A percentile compares a stretch with the other conserved stretches of the same genome.
Evolutionary conservation across 1,284 basidiomycete genomes (phyloP).

Genomic region (Paramarasmius palmivorus): DNA sequence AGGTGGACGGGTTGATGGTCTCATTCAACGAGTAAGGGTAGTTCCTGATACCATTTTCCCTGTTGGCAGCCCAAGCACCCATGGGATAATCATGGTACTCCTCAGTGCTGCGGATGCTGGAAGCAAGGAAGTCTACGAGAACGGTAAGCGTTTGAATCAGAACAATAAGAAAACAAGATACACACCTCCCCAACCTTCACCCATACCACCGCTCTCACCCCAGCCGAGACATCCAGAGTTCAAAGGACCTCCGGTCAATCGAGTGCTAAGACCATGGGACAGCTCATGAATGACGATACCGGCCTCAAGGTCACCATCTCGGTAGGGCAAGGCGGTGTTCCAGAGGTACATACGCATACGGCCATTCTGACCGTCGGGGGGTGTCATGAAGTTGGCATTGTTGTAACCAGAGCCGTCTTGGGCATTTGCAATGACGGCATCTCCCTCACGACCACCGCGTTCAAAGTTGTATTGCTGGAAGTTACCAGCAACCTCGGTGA

Average conservation of each 20-base stretch:
- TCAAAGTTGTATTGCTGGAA: conserved; percentile 98
- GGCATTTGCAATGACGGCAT: conserved; percentile 92
- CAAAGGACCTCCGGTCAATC: conserved; percentile 90
- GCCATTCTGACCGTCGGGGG: conserved; percentile 75
- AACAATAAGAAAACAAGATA: conserved; percentile 12
- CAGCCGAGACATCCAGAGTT: conserved; percentile 94
- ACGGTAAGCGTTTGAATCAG: neutral
- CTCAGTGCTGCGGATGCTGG: conserved; percentile 75
- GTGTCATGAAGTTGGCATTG: conserved; percentile 86
- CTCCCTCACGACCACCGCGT: conserved; percentile 82
- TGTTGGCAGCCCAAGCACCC: conserved; percentile 94
- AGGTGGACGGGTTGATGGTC: conserved; percentile 86
- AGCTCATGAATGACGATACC: conserved; percentile 93
- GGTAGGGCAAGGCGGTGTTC: conserved; percentile 87
- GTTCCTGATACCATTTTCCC: conserved; percentile 80
- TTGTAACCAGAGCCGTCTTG: conserved; percentile 94
- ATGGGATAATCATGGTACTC: conserved; percentile 82
- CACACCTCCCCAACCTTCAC: conserved; percentile 86
- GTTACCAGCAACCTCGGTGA: conserved; percentile 90
- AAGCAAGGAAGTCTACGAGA: conserved; percentile 76
- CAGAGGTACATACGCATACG: conserved; percentile 98
- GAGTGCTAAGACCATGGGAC: conserved; percentile 88
- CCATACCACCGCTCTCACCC: conserved; percentile 97
- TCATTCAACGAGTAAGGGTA: conserved; percentile 81
- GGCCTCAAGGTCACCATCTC: conserved; percentile 94